phyloP scores from a whole-genome alignment of 2,329 filamentous ascomycete genomes.

The Xenoacremonium recifei region DNA sequence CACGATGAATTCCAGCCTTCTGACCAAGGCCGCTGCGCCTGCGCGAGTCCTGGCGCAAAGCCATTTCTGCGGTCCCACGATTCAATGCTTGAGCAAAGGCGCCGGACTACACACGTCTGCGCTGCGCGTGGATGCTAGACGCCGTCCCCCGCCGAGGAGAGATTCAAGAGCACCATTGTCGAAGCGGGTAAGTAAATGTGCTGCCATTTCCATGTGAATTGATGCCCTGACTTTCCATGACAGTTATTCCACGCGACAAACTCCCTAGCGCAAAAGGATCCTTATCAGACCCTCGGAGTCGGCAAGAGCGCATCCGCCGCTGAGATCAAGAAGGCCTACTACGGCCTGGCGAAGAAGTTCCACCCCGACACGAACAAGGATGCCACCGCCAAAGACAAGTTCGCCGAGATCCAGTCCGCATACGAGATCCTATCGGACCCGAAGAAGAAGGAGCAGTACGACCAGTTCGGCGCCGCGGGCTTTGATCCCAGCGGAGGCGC shows the following conservation, averaged over 20 bases:
- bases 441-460: constrained; percentile 89
- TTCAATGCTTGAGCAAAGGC: constrained; percentile 40
- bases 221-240: constrained; percentile 15
- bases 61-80: constrained; percentile 39
- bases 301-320: constrained; percentile 73
- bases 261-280: constrained; percentile 63
- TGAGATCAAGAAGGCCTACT: constrained; percentile 98
- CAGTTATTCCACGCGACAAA: constrained; percentile 63
- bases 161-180: constrained; percentile 15
- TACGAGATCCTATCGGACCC: constrained; percentile 93
- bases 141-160: constrained; percentile 18
- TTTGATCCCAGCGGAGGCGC: constrained; percentile 72
- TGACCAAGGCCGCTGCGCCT: constrained; percentile 46
- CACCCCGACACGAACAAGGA: constrained; percentile 99
- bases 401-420: constrained; percentile 86
- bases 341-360: constrained; percentile 94
- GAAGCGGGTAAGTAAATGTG: constrained; percentile 28
- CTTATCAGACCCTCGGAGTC: constrained; percentile 85
- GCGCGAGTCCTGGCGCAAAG: constrained; percentile 45
- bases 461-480: constrained; percentile 83
- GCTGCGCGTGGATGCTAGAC: constrained; percentile 15
- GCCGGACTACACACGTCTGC: constrained; percentile 34
- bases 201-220: constrained; percentile 2
- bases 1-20: constrained; percentile 48
- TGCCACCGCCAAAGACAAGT: constrained; percentile 86